phyloP scores from a whole-genome alignment of 2,329 filamentous ascomycete species.

The Paraphoma chrysanthemicola region DNA sequence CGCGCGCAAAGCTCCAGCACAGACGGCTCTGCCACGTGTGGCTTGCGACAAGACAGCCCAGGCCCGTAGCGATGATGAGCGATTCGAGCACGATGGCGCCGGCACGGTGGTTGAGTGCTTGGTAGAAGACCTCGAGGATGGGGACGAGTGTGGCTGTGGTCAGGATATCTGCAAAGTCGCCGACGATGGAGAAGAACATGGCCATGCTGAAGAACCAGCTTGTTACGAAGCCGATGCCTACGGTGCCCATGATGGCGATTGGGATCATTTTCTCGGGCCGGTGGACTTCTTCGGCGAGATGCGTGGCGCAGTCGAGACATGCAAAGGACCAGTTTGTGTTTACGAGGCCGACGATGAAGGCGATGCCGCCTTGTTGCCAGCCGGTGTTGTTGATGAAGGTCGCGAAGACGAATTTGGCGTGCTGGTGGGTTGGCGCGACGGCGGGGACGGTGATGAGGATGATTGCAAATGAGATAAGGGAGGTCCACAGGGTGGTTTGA shows the following conservation, averaged over 20 bases:
- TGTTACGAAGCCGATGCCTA: constrained; percentile 58
- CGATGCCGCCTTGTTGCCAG: constrained; percentile 55
- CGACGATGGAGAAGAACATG: constrained; percentile 60
- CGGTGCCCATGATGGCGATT: constrained; percentile 58
- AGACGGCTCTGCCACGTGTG: constrained; percentile 61
- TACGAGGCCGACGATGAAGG: constrained; percentile 60
- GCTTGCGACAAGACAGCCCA: constrained; percentile 56
- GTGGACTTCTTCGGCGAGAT: constrained; percentile 60
- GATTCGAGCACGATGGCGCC: constrained; percentile 57
- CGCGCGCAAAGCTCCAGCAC: constrained; percentile 62
- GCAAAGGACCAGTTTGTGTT: constrained; percentile 60
- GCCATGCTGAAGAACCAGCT: constrained; percentile 57
- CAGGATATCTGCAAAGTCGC: constrained; percentile 52
- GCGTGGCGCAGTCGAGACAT: constrained; percentile 58
- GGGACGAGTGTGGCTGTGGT: constrained; percentile 53
- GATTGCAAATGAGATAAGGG: constrained; percentile 56
- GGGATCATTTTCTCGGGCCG: constrained; percentile 57
- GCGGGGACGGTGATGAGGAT: constrained; percentile 58
- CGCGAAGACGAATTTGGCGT: constrained; percentile 59
- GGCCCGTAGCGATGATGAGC: constrained; percentile 56
- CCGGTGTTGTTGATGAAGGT: constrained; percentile 61
- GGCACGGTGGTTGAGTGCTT: constrained; percentile 50
- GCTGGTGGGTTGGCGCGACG: constrained; percentile 52
- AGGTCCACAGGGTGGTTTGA: constrained; percentile 54
- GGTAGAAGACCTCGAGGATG: constrained; percentile 56